Base-by-base conservation (phyloP, 495 filamentous ascomycete species). In the Pseudomonodictys pantanalensis region DNA sequence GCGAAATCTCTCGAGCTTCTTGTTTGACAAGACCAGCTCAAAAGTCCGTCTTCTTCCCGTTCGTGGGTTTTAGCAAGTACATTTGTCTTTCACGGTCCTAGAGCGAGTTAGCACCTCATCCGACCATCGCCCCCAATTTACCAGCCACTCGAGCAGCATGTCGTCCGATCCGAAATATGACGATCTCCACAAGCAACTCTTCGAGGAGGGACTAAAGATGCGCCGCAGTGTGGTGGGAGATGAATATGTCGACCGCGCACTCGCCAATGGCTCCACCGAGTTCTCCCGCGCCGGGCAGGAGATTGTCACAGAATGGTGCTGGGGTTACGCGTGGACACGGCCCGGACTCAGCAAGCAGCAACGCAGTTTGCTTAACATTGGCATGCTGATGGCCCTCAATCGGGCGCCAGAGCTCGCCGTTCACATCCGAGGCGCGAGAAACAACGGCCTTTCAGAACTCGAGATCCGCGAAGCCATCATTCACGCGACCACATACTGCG, bases 401-500 rank as follows among this genome's bases (percentile, higher is more conserved):
- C 69, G 77, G 12, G 69, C 67, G 20, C 73, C 76, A 3, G 82
- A 83, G 61, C 72, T 84, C 46, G 80, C 67, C 3, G 71, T 75
- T 2, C 81, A 84, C 60, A 69, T 78, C 3, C 69, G 80, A 6
- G 81, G 81, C 1, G 81, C 81, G 0, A 65, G 79, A 29, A 77
- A 76, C 52, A 84, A 84, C 54, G 81, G 81, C 6, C 65, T 79
- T n/a, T 74, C 72, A 2, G 78, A 79, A 62, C 32, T 77, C 26
- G 81, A 85, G 68, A 80, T 85, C 41, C 55, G 78, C 17, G 82
- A 84, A 71, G 75, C 76, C 18, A 68, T 81, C 11, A 57, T 82
- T 24, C 79, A 84, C 55, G 76, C 76, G 15, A 76, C 77, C 4
- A 76, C 74, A n/a, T 84, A 83, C 64, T 81, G 79, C 65, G 82